Conservation (phyloP, 495 filamentous ascomycete genomes). For the Penicillium canariense region DNA sequence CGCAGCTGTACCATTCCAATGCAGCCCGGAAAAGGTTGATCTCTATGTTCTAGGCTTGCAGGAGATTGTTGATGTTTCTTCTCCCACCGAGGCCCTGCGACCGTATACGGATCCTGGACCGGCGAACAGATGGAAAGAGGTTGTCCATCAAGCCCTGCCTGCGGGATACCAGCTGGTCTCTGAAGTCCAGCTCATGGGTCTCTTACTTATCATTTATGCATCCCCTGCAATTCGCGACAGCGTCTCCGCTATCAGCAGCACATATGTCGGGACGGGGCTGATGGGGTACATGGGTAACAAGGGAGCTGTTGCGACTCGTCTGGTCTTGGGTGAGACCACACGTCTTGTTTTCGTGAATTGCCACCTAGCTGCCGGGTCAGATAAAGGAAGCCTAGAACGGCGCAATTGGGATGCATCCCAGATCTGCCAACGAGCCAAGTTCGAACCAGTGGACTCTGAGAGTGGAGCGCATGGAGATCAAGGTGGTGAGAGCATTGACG, state of each 20-base stretch:
- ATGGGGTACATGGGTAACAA: constrained; percentile 97
- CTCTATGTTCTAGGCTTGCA: constrained; percentile 90
- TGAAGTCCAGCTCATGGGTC: constrained; percentile 79
- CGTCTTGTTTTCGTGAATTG: constrained; percentile 84
- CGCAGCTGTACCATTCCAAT: constrained; percentile 12
- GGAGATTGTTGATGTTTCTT: constrained; percentile 84
- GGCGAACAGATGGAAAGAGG: constrained; percentile 74
- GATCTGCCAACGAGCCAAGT: constrained; percentile 68
- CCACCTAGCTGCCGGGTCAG: constrained; percentile 83
- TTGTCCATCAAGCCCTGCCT: constrained; percentile 68
- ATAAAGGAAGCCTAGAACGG: constrained; percentile 71
- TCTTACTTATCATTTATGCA: constrained; percentile 83
- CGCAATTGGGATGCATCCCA: constrained; percentile 89
- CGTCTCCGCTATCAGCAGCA: constrained; percentile 73
- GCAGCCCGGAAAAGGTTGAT: constrained; percentile 60
- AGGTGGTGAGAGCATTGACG: constrained; percentile 69
- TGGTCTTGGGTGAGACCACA: constrained; percentile 88
- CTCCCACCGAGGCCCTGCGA: constrained; percentile 58
- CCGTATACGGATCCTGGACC: constrained; percentile 71
- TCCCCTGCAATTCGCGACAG: constrained; percentile 68
- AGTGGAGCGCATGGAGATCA: constrained; percentile 46
- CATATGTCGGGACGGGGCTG: constrained; percentile 79
- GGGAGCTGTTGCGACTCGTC: constrained; percentile 76
- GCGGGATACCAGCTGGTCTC: constrained; percentile 72
- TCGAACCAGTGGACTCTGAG: constrained; percentile 63